Percentiles rank a stretch among this genome's conserved stretches.
Evolutionary conservation across 352 stramenopile genomes (phyloP).

Genomic region (Globisporangium iwayamae): DNA sequence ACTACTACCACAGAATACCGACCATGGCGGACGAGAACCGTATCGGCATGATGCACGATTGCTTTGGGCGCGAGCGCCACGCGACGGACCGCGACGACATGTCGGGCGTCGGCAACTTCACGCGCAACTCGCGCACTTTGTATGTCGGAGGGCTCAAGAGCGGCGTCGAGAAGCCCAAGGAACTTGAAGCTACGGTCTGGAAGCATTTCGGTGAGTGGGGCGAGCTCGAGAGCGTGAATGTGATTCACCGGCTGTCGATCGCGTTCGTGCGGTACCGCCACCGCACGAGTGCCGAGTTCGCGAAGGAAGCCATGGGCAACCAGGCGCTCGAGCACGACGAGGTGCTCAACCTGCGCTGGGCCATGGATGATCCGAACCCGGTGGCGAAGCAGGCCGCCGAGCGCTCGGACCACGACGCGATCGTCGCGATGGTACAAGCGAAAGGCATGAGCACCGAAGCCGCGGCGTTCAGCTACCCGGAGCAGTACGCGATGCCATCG

Average conservation of each 20-base stretch:
- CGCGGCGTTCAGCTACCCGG: conserved; percentile 74
- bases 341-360: conserved; percentile 91
- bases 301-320: conserved; percentile 89
- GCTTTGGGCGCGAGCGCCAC: conserved; percentile 90
- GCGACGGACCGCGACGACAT: conserved; percentile 92
- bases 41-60: conserved; percentile 90
- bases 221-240: conserved; percentile 93
- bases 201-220: conserved; percentile 92
- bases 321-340: conserved; percentile 86
- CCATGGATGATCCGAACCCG: conserved; percentile 92
- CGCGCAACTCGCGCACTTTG: conserved; percentile 86
- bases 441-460: conserved; percentile 56
- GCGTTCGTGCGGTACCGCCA: conserved; percentile 88
- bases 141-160: conserved; percentile 88
- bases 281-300: conserved; percentile 77
- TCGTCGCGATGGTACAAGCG: conserved; percentile 80
- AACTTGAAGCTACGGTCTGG: conserved; percentile 65
- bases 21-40: conserved; percentile 67
- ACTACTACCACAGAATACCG: conserved; percentile 89
- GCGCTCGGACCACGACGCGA: conserved; percentile 86
- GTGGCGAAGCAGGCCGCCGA: conserved; percentile 86
- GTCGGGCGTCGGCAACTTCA: conserved; percentile 90
- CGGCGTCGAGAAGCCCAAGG: conserved; percentile 37
- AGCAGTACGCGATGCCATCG: conserved; percentile 70
- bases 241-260: conserved; percentile 90